Conservation (phyloP, 768 basidiomycete species). For the Fistulinella prunicolor region DNA sequence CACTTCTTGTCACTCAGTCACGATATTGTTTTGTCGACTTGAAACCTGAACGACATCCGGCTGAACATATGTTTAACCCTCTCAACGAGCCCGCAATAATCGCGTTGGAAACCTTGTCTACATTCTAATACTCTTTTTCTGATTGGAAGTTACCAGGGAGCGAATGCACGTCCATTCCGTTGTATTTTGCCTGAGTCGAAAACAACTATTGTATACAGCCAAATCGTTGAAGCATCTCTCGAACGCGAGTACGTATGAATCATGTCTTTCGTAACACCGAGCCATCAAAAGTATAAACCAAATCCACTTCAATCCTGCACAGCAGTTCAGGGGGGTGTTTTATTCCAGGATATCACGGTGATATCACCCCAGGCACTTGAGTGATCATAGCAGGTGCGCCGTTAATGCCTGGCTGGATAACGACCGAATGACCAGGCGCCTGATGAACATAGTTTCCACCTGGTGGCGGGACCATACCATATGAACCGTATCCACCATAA, state of each 20-base stretch:
- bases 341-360: not conserved
- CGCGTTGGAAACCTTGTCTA: too few relatives aligned
- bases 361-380: slow-evolving; percentile 45
- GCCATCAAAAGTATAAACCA: slow-evolving; percentile 13
- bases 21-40: too few relatives aligned
- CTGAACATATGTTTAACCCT: too few relatives aligned
- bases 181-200: not conserved
- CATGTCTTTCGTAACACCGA: slow-evolving; percentile 5
- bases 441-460: slow-evolving; percentile 44
- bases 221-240: slow-evolving; percentile 4
- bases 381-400: slow-evolving; percentile 61
- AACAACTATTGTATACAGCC: slow-evolving; percentile 10
- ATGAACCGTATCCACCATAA: slow-evolving; percentile 35
- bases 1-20: too few relatives aligned
- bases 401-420: slow-evolving; percentile 65
- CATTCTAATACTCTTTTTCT: too few relatives aligned
- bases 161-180: too few relatives aligned
- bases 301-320: not conserved
- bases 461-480: slow-evolving; percentile 8
- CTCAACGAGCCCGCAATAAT: too few relatives aligned
- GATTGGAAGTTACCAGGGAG: too few relatives aligned
- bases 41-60: too few relatives aligned
- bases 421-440: slow-evolving; percentile 56
- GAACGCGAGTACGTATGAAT: not conserved
- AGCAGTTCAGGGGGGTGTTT: not conserved